These are phyloP conservation scores for Mortierella sp. DNA, from an alignment of 371 early-diverging fungal species.

Conservation along the genomic window DNA sequence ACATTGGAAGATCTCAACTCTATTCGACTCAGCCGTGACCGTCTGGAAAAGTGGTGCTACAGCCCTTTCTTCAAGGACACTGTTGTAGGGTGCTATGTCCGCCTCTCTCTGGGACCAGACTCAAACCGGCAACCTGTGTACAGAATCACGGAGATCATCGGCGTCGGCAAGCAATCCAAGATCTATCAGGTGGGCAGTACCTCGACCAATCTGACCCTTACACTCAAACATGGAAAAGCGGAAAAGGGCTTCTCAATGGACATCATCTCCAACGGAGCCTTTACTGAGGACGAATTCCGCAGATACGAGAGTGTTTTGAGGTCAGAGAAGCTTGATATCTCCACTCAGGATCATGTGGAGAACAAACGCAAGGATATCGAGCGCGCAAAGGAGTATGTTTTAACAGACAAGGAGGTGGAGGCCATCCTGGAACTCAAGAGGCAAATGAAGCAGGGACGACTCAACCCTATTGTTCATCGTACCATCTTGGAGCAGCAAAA, in stretches of 20 bases:
- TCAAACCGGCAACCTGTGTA: slow-evolving; percentile 64
- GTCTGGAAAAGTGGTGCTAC: slow-evolving; percentile 80
- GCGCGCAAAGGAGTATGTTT: slow-evolving; percentile 68
- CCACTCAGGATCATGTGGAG: slow-evolving; percentile 63
- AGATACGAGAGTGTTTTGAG: slow-evolving; percentile 65
- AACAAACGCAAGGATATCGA: slow-evolving; percentile 67
- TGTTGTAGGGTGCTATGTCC: slow-evolving; percentile 73
- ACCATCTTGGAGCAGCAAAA: slow-evolving; percentile 39
- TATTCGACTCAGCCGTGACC: slow-evolving; percentile 67
- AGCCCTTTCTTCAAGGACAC: slow-evolving; percentile 76
- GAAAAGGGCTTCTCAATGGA: slow-evolving; percentile 79
- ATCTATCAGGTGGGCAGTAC: slow-evolving; percentile 70
- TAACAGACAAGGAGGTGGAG: slow-evolving; percentile 69
- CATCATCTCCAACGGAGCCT: slow-evolving; percentile 73
- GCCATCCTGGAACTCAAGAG: slow-evolving; percentile 62
- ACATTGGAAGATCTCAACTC: slow-evolving; percentile 70
- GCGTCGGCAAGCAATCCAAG: slow-evolving; percentile 68
- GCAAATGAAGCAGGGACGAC: slow-evolving; percentile 65
- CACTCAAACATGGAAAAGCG: slow-evolving; percentile 73
- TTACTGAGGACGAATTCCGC: slow-evolving; percentile 74
- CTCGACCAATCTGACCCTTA: slow-evolving; percentile 69
- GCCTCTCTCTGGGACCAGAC: slow-evolving; percentile 71
- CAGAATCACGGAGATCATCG: slow-evolving; percentile 72
- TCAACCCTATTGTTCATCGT: slow-evolving; percentile 54
- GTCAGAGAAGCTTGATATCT: slow-evolving; percentile 61